Evolutionary conservation across 768 basidiomycete genomes (phyloP).

Genomic region (Peribolospora baueri): DNA sequence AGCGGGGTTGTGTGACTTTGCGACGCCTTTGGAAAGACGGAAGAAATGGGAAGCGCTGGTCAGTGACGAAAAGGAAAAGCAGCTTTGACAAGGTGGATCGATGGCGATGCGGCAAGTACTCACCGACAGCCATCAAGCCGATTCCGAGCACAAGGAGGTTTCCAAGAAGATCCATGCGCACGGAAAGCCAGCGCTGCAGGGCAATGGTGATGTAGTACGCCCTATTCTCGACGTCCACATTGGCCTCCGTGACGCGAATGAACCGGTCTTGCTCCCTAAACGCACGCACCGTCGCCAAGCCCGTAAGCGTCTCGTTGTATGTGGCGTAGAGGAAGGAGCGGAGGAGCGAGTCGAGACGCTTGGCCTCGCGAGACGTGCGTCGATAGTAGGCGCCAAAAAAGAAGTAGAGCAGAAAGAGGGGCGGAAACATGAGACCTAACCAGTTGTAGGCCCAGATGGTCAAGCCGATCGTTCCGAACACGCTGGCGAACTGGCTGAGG

Average conservation of each 20-base stretch:
- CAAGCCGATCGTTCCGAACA: slow-evolving; percentile 36
- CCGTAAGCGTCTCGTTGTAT: slow-evolving; percentile 26
- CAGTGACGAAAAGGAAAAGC: slow-evolving; percentile 7
- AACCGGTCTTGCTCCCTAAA: slow-evolving; percentile 49
- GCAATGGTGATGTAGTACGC: slow-evolving; percentile 41
- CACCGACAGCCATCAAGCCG: slow-evolving; percentile 38
- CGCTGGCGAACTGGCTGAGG: slow-evolving; percentile 11
- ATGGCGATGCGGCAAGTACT: slow-evolving; percentile 27
- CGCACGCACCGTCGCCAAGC: slow-evolving; percentile 59
- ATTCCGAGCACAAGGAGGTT: slow-evolving; percentile 47
- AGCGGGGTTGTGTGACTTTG: too few species aligned
- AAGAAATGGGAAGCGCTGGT: too few species aligned
- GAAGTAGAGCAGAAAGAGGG: not conserved
- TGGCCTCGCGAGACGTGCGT: slow-evolving; percentile 60
- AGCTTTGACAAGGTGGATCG: slow-evolving; percentile 24
- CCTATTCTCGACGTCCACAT: slow-evolving; percentile 25
- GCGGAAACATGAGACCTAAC: slow-evolving; percentile 2
- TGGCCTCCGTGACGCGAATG: slow-evolving; percentile 33
- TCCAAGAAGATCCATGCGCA: slow-evolving; percentile 26
- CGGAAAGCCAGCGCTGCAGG: slow-evolving; percentile 28
- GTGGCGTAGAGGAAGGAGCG: slow-evolving; percentile 71
- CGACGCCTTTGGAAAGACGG: too few species aligned
- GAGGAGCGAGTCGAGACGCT: slow-evolving; percentile 67
- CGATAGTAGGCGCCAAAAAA: slow-evolving; percentile 47
- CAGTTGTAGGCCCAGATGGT: slow-evolving; percentile 39